These are phyloP conservation scores for Phytophthora europaea DNA, from an alignment of 352 stramenopile species.

Conservation along the genomic window DNA sequence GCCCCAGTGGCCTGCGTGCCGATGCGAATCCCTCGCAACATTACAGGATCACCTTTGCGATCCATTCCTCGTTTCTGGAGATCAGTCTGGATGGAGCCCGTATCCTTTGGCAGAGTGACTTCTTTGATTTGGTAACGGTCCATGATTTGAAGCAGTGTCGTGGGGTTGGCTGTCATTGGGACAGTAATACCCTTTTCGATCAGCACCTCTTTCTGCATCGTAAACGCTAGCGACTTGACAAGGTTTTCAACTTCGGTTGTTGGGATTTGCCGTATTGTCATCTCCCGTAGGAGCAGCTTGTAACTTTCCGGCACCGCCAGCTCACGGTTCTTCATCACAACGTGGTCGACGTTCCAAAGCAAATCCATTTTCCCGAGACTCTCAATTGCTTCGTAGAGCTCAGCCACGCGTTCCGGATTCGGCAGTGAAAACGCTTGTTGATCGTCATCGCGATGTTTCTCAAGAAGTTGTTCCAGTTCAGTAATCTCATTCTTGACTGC, in stretches of 20 bases:
- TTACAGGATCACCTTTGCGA: constrained; percentile 66
- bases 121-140: constrained; percentile 65
- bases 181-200: constrained; percentile 52
- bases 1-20: constrained; percentile 48
- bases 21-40: constrained; percentile 69
- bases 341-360: constrained; percentile 81
- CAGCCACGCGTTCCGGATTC: constrained; percentile 76
- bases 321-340: constrained; percentile 67
- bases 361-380: constrained; percentile 76
- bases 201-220: constrained; percentile 73
- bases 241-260: constrained; percentile 73
- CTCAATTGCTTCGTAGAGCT: constrained; percentile 73
- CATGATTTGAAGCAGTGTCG: constrained; percentile 62
- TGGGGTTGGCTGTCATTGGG: constrained; percentile 56
- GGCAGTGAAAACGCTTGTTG: constrained; percentile 38
- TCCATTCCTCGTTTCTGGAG: constrained; percentile 70
- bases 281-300: constrained; percentile 54
- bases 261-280: constrained; percentile 62
- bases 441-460: constrained; percentile 38
- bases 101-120: constrained; percentile 55
- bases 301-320: constrained; percentile 61
- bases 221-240: constrained; percentile 58
- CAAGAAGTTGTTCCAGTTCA: constrained; percentile 59
- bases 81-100: constrained; percentile 48
- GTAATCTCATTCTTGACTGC: constrained; percentile 69